Percentiles rank a stretch among this genome's conserved stretches.
phyloP scores from a whole-genome alignment of 2,329 filamentous ascomycete genomes.

The Aspergillus sp. region DNA sequence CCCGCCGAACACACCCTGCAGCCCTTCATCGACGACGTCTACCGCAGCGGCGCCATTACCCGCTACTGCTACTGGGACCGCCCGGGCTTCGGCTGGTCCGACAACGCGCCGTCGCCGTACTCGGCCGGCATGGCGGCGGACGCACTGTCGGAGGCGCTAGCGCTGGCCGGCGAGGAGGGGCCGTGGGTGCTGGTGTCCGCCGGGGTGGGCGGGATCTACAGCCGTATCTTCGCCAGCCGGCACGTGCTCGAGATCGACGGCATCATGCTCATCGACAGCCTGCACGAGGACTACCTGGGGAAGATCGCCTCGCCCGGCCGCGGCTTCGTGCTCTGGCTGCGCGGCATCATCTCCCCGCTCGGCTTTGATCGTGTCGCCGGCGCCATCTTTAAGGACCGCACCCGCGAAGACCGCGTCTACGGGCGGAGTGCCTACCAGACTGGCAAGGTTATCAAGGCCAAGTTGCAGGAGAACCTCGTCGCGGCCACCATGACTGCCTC shows the following conservation, averaged over 20 bases:
- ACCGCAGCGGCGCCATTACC: slow-evolving; percentile 75
- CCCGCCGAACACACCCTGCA: slow-evolving; percentile 78
- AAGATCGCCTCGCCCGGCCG: slow-evolving; percentile 64
- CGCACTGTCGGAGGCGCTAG: slow-evolving; percentile 80
- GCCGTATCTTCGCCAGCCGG: slow-evolving; percentile 83
- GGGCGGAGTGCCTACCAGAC: slow-evolving; percentile 74
- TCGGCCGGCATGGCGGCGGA: slow-evolving; percentile 92
- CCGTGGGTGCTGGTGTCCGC: slow-evolving; percentile 87
- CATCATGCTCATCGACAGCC: slow-evolving; percentile 78
- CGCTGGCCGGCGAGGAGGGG: slow-evolving; percentile 73
- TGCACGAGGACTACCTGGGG: slow-evolving; percentile 80
- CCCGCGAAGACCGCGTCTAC: slow-evolving; percentile 78
- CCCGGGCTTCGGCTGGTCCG: slow-evolving; percentile 82
- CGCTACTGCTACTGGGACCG: slow-evolving; percentile 96
- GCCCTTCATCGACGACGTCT: slow-evolving; percentile 71
- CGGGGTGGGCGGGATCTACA: slow-evolving; percentile 83
- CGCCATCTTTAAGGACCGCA: slow-evolving; percentile 77
- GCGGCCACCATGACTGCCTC: slow-evolving; percentile 79
- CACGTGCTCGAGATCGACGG: slow-evolving; percentile 73
- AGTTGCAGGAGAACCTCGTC: slow-evolving; percentile 88
- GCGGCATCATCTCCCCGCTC: slow-evolving; percentile 80
- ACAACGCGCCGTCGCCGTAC: slow-evolving; percentile 89
- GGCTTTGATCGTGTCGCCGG: slow-evolving; percentile 77
- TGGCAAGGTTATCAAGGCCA: slow-evolving; percentile 82
- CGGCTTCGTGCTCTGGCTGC: slow-evolving; percentile 83